Percentiles rank a stretch among this genome's conserved stretches.
These are phyloP conservation scores for Hibiscus mutabilis DNA, from an alignment of 345 rosid genomes.

Conservation along the genomic window DNA sequence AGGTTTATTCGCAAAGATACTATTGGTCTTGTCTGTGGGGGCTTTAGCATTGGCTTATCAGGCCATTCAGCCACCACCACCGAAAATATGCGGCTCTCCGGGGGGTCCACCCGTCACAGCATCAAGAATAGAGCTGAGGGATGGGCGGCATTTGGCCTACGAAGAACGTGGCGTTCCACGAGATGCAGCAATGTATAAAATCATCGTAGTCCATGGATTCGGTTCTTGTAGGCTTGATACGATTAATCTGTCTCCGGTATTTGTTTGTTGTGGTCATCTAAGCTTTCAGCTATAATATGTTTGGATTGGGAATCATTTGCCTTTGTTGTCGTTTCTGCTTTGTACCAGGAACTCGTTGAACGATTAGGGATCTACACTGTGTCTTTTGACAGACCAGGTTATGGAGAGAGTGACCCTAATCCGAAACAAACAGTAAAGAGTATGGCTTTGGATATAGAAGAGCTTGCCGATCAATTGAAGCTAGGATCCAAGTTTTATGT, in stretches of 20 bases:
- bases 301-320: background rate
- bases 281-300: background rate
- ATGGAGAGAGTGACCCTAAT: slow-evolving; percentile 57
- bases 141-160: slow-evolving; percentile 53
- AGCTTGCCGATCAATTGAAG: slow-evolving; percentile 42
- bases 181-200: slow-evolving; percentile 25
- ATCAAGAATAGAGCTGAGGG: slow-evolving; percentile 50
- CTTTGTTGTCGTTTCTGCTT: background rate
- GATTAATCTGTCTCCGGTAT: slow-evolving; percentile 3
- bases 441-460: slow-evolving; percentile 46
- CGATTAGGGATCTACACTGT: slow-evolving; percentile 34
- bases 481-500: slow-evolving; percentile 26
- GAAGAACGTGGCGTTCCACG: slow-evolving; percentile 36
- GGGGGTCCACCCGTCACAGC: slow-evolving; percentile 45
- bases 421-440: slow-evolving; percentile 33
- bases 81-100: slow-evolving; percentile 40
- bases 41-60: slow-evolving; percentile 40
- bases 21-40: slow-evolving; percentile 32
- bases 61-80: slow-evolving; percentile 43
- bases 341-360: slow-evolving; percentile 39
- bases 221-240: slow-evolving; percentile 12
- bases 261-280: background rate
- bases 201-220: slow-evolving; percentile 38
- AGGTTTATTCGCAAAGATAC: slow-evolving; percentile 37
- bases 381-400: slow-evolving; percentile 53